Evolutionary conservation across 345 rosid genomes (phyloP).

Genomic region (Cardamine resedifolia): DNA sequence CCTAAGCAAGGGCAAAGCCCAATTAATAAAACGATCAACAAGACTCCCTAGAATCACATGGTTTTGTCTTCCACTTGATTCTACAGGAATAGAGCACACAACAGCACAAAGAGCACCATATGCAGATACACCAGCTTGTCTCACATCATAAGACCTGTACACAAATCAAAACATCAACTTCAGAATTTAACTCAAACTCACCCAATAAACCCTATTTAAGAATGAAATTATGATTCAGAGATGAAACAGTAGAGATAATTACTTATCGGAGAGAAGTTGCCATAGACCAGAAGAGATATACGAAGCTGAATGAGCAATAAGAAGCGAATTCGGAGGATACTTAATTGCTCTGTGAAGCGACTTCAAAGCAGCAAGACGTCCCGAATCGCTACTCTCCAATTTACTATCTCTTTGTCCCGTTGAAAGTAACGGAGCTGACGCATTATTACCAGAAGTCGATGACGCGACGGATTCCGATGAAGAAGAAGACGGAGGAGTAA

Average conservation of each 20-base stretch:
- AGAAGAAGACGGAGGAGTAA: slow-evolving; percentile 22
- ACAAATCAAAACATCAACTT: slow-evolving; percentile 12
- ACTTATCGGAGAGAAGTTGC: slow-evolving; percentile 82
- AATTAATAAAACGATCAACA: slow-evolving; percentile 76
- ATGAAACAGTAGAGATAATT: slow-evolving; percentile 19
- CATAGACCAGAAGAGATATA: slow-evolving; percentile 80
- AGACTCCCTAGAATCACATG: slow-evolving; percentile 72
- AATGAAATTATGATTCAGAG: background rate
- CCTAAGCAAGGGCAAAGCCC: slow-evolving; percentile 84
- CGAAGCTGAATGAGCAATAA: slow-evolving; percentile 81
- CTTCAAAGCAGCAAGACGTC: slow-evolving; percentile 66
- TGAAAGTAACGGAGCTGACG: slow-evolving; percentile 9
- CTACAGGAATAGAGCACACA: slow-evolving; percentile 64
- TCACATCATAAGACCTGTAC: slow-evolving; percentile 65
- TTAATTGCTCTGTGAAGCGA: slow-evolving; percentile 84
- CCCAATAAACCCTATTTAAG: slow-evolving; percentile 1
- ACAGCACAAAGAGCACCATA: slow-evolving; percentile 81
- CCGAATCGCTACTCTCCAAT: slow-evolving; percentile 56
- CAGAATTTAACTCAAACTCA: slow-evolving; percentile 15
- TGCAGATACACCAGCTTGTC: slow-evolving; percentile 70
- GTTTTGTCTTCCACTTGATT: slow-evolving; percentile 71
- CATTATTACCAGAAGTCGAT: slow-evolving; percentile 13
- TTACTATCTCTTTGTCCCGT: slow-evolving; percentile 26
- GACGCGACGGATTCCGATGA: slow-evolving; percentile 21
- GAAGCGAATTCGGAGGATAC: slow-evolving; percentile 80